A percentile compares a stretch with the other conserved stretches of the same genome.
phyloP scores from a whole-genome alignment of 192 early-diverging fungal species.

The Mortierella hygrophila region DNA sequence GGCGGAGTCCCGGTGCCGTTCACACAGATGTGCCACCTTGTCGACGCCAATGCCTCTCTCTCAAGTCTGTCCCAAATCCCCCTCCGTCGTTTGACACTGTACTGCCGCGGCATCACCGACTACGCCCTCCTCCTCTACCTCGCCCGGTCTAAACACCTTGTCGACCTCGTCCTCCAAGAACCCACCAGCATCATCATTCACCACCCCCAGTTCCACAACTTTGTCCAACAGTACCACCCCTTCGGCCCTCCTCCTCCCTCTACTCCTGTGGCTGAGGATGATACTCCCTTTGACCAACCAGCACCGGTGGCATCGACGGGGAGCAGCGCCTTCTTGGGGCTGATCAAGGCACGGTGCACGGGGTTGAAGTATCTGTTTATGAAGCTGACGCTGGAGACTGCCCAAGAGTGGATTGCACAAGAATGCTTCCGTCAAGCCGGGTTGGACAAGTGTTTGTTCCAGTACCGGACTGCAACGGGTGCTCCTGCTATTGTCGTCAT shows the following conservation, averaged over 20 bases:
- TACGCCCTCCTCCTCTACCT: constrained; percentile 40
- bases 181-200: constrained; percentile 41
- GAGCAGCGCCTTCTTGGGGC: constrained; percentile 31
- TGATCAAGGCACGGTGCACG: constrained; percentile 20
- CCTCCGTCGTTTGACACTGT: constrained; percentile 39
- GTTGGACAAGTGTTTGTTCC: constrained; percentile 43
- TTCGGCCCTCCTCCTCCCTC: neutral
- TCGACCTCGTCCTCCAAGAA: constrained; percentile 45
- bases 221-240: constrained; percentile 28
- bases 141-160: constrained; percentile 10
- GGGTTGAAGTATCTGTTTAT: constrained; percentile 53
- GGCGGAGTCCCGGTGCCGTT: constrained; percentile 16
- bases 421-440: constrained; percentile 36
- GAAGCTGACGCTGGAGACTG: constrained; percentile 47
- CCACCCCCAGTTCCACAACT: constrained; percentile 33
- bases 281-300: neutral
- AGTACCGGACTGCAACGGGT: constrained; percentile 45
- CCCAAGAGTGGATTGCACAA: constrained; percentile 51
- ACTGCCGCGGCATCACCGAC: constrained; percentile 54
- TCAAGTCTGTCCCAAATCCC: constrained; percentile 25
- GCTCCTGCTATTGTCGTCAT: constrained; percentile 47
- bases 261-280: neutral
- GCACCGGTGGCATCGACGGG: constrained; percentile 10
- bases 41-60: constrained; percentile 21
- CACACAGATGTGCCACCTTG: constrained; percentile 44